Conservation (phyloP, 2,329 filamentous ascomycete species). For the Chaetoscypha palmicola region DNA sequence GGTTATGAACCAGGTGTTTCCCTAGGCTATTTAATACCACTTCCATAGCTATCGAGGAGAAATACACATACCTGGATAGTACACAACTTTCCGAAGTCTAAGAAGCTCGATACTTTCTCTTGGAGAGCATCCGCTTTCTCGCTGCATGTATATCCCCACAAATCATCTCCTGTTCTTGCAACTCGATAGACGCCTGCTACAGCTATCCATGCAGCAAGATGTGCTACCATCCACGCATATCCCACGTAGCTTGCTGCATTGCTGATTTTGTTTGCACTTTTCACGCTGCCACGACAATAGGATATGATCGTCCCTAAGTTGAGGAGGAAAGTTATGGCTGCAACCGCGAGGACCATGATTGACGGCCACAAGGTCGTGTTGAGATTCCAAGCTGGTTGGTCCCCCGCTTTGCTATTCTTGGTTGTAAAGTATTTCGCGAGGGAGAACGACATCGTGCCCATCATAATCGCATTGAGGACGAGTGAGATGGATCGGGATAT, state of each 20-base stretch:
- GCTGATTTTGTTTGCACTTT: constrained; percentile 15
- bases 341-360: constrained; percentile 15
- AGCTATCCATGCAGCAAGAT: constrained; percentile 16
- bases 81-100: constrained; percentile 22
- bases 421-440: constrained; percentile 19
- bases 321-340: constrained; percentile 15
- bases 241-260: constrained; percentile 5
- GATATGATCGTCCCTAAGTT: constrained; percentile 13
- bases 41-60: not conserved
- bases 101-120: constrained; percentile 12
- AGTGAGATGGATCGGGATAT: constrained; percentile 13
- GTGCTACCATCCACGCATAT: constrained; percentile 8
- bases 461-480: constrained; percentile 15
- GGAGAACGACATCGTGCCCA: constrained; percentile 15
- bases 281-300: constrained; percentile 12
- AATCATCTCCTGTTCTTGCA: constrained; percentile 8
- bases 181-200: constrained; percentile 11
- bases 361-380: constrained; percentile 18
- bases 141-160: constrained; percentile 21
- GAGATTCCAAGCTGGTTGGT: constrained; percentile 10
- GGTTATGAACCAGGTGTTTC: constrained; percentile 16
- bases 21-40: constrained; percentile 1
- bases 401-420: constrained; percentile 7
- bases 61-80: constrained; percentile 15
- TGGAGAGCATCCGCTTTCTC: constrained; percentile 13